These are phyloP conservation scores for Arctium lappa DNA, from an alignment of 129 eudicot species.

Conservation along the genomic window DNA sequence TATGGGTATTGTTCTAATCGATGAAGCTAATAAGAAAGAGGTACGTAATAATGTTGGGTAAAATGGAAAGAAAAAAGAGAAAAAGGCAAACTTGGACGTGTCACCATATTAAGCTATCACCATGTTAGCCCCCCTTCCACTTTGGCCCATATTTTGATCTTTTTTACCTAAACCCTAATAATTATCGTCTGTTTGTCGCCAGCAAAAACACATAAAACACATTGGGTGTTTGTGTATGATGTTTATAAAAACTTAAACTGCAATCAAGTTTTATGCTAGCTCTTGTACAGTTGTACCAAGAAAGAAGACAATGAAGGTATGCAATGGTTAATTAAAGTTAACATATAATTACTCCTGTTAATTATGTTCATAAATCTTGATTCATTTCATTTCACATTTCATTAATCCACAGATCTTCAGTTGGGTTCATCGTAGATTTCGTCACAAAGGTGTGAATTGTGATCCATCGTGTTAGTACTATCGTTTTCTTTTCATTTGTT, in stretches of 20 bases:
- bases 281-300: not conserved
- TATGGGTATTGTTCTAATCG: not conserved
- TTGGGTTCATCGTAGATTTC: conserved; percentile 64
- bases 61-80: not conserved
- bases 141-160: conserved; percentile 6
- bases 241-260: not conserved
- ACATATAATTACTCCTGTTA: not conserved
- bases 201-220: not conserved
- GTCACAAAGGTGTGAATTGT: conserved; percentile 37
- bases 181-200: conserved; percentile 7
- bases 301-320: conserved; percentile 34
- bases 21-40: not conserved
- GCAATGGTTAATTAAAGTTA: not conserved
- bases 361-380: not conserved
- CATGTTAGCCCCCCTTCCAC: conserved; percentile 27
- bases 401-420: conserved; percentile 47
- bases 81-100: not conserved
- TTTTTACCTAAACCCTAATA: conserved; percentile 25
- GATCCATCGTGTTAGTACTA: not conserved
- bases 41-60: not conserved
- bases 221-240: not conserved
- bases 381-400: not conserved
- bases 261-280: not conserved
- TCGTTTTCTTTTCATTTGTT: no score
- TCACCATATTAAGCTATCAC: not conserved